Conservation (phyloP, 2,329 filamentous ascomycete genomes). For the Alternaria sp. region DNA sequence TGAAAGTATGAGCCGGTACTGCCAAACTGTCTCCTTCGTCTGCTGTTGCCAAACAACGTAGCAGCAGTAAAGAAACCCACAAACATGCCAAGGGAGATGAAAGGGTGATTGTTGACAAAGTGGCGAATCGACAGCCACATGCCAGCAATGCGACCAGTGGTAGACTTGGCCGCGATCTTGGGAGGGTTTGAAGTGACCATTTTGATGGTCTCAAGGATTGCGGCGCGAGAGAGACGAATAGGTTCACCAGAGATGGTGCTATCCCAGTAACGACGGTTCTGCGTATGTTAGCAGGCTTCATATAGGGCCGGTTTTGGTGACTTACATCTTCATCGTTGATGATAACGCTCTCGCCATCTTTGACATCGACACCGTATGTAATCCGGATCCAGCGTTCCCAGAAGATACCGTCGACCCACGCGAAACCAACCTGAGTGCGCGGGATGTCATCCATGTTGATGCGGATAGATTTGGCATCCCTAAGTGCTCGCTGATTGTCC, state of each 20-base stretch:
- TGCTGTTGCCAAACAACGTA: conserved; percentile 47
- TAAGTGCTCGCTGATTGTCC: conserved; percentile 84
- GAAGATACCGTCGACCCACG: conserved; percentile 96
- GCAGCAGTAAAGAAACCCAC: conserved; percentile 65
- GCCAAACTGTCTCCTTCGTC: conserved; percentile 55
- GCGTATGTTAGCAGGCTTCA: conserved; percentile 14
- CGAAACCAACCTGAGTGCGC: conserved; percentile 90
- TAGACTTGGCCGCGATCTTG: conserved; percentile 78
- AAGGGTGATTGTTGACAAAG: conserved; percentile 56
- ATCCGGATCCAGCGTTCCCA: conserved; percentile 97
- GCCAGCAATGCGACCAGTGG: conserved; percentile 76
- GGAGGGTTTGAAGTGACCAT: conserved; percentile 75
- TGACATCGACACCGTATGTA: conserved; percentile 91
- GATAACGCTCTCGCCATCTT: conserved; percentile 87
- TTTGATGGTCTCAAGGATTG: conserved; percentile 85
- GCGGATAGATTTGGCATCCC: conserved; percentile 87
- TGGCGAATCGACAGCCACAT: conserved; percentile 64
- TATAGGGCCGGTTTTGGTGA: conserved; percentile 26
- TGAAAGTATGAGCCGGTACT: conserved; percentile 68
- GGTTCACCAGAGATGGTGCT: conserved; percentile 86
- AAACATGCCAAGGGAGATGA: conserved; percentile 62
- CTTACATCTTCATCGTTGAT: conserved; percentile 98
- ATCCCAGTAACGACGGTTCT: conserved; percentile 97
- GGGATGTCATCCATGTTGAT: conserved; percentile 90
- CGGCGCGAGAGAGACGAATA: conserved; percentile 88